Base-by-base conservation (phyloP, 768 basidiomycete genomes). In the Wakefieldia striispora region DNA sequence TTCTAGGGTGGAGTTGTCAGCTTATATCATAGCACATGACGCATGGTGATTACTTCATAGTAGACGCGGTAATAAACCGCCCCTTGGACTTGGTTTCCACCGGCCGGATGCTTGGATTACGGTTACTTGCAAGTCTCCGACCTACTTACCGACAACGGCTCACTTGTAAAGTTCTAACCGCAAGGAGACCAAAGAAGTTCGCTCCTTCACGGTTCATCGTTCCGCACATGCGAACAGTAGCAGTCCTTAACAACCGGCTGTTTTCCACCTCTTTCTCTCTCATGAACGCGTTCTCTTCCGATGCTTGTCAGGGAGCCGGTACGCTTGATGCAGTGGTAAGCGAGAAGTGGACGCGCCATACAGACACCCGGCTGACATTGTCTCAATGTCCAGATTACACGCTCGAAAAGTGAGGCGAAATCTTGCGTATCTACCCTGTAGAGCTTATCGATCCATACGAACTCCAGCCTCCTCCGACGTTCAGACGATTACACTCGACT, bases 241-340 rank as follows among this genome's bases (percentile, higher is more conserved):
- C 14, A 33, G 13, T 9, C 10, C 17, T 20, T 29, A 11, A 21
- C 43, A 47, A 27, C 35, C 44, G 43, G 16, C 35, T 31, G 4
- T 48, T 47, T 31, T 50, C 50, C 7, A n/a, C 48, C 12, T 43
- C 49, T 21, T 36, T 42, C 19, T 29, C 35, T 34, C 27, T 12
- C 2, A 60, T 63, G 51, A 39, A 45, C 23, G 31, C 31, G n/a
- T 14, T 4, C 7, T 24, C 56, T 29, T 39, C 39, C 12, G 9
- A 20, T 27, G 19, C 21, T 0, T 45, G 1, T 11, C 35, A 40
- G 23, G 51, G 53, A 29, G 36, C 46, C 6, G 36, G 53, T 10
- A 50, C 53, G 16, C 47, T 65, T 6, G 63, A 60, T 36, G 58
- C 58, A 0, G 46, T 27, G 38, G 62, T 64, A 45, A 63, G 61